Base-by-base conservation (phyloP, 2,329 filamentous ascomycete species). In the Teratosphaeria gauchensis region DNA sequence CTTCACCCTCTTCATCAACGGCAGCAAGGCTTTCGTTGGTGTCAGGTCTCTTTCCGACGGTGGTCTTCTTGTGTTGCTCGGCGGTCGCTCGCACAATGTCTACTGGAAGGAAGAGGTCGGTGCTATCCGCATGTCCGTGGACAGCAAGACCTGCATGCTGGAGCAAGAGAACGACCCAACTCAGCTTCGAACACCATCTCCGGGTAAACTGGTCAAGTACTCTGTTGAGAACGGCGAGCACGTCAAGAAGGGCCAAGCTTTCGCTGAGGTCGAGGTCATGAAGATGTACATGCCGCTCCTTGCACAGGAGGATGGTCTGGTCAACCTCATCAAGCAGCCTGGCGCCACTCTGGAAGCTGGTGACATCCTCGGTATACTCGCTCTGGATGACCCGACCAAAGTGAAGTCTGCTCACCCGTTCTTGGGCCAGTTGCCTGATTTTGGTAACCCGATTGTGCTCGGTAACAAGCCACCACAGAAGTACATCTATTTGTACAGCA, bases 231-330 rank as follows among this genome's bases (percentile, higher is more conserved):
- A 95, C 70, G 94, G 94, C 61, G 83, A 91, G 66, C 94, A 99
- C 73, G 85, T 99, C 75, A 87, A 85, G 75, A 90, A 95, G 67
- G 92, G 92, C 59, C 89, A 97, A 75, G 81, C 92, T 35, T 99
- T 91, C 71, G 94, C 94, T 58, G 94, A 99, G 75, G 92, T 99
- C 48, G 94, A 99, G 77, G 94, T 99, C 76, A 99, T 99, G 94
- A 99, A 99, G 83, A 99, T 99, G 94, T 97, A 97, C 83, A 99
- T 99, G 94, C 94, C 94, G 70, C 82, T 99, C 58, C 83, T 99
- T 62, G 89, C 94, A 2, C 88, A 92, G 72, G 94, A 99, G 75
- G 94, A 96, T 68, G 94, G 94, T 80, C 83, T 95, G 57, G 92
- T 99, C 58, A 94, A 96, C 78, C 84, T 99, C 69, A 96, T 99